Percentiles rank a stretch among this genome's conserved stretches.
These are phyloP conservation scores for Catharanthus roseus DNA, from an alignment of 257 asterid species.

Conservation along the genomic window DNA sequence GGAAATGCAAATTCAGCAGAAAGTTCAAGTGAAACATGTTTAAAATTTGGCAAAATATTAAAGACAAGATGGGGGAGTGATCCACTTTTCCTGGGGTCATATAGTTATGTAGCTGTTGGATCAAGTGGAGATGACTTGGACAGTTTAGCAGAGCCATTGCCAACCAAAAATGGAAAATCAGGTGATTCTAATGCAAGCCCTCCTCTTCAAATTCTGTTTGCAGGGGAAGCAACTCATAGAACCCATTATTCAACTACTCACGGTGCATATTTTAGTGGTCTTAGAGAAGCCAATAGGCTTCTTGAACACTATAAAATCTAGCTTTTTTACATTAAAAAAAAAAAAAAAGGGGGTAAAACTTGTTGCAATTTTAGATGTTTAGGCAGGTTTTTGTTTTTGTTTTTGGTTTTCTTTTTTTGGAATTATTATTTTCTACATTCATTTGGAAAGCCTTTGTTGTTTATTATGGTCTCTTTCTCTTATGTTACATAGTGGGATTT, in stretches of 20 bases:
- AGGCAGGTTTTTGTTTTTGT: slow-evolving; percentile 7
- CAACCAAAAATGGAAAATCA: slow-evolving; percentile 20
- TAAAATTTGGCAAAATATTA: slow-evolving; percentile 40
- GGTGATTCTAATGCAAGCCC: slow-evolving; percentile 19
- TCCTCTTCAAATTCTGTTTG: slow-evolving; percentile 66
- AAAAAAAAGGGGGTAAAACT: too few species aligned
- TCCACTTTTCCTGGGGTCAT: slow-evolving; percentile 82
- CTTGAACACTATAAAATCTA: slow-evolving; percentile 58
- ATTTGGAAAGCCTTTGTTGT: slow-evolving; percentile 15
- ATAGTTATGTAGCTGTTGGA: slow-evolving; percentile 77
- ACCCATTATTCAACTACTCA: slow-evolving; percentile 91
- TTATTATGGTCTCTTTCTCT: not conserved
- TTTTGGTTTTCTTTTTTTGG: slow-evolving; percentile 7
- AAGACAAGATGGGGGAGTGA: slow-evolving; percentile 82
- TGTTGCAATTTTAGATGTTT: slow-evolving; percentile 22
- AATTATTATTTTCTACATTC: slow-evolving; percentile 14
- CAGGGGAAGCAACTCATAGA: slow-evolving; percentile 88
- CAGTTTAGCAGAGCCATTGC: slow-evolving; percentile 76
- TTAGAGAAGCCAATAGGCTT: slow-evolving; percentile 88
- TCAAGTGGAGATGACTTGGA: slow-evolving; percentile 77
- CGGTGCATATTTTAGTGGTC: slow-evolving; percentile 86
- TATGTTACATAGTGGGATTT: slow-evolving; percentile 4
- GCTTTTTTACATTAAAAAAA: slow-evolving; percentile 25
- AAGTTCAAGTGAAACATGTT: not conserved
- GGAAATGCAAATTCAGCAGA: slow-evolving; percentile 21